Evolutionary conservation across 2,329 filamentous ascomycete genomes (phyloP).

Genomic region (Chaetomium strumarium): DNA sequence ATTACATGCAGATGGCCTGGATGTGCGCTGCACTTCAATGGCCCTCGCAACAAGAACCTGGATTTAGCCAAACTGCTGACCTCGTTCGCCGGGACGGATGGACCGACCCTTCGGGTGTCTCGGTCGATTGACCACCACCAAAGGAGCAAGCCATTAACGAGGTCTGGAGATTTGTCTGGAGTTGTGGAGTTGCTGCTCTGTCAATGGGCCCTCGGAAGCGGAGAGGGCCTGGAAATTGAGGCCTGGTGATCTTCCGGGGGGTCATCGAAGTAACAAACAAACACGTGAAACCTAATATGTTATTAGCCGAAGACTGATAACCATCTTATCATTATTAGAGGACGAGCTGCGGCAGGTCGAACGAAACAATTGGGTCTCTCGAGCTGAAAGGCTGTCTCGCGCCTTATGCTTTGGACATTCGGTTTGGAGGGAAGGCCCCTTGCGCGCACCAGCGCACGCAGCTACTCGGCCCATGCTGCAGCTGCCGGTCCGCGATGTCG

Average conservation of each 20-base stretch:
- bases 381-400: too few relatives aligned
- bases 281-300: neutral
- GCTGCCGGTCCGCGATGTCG: neutral
- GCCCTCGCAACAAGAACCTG: slow-evolving; percentile 3
- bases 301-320: neutral
- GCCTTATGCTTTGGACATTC: too few relatives aligned
- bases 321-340: neutral
- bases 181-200: neutral
- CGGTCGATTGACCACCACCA: slow-evolving; percentile 13
- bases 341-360: too few relatives aligned
- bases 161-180: slow-evolving; percentile 9
- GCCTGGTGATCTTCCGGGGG: slow-evolving; percentile 7
- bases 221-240: slow-evolving; percentile 8
- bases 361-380: too few relatives aligned
- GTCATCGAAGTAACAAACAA: slow-evolving; percentile 14
- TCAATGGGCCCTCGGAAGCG: neutral
- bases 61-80: slow-evolving; percentile 14
- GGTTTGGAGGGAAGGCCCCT: too few relatives aligned
- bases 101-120: slow-evolving; percentile 18
- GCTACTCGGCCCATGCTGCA: neutral
- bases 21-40: slow-evolving; percentile 13
- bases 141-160: slow-evolving; percentile 7
- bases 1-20: slow-evolving; percentile 23
- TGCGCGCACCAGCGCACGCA: too few relatives aligned
- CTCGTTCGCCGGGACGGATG: slow-evolving; percentile 14